Evolutionary conservation across 257 asterid species (phyloP).

Genomic region (Ilex aquifolium): DNA sequence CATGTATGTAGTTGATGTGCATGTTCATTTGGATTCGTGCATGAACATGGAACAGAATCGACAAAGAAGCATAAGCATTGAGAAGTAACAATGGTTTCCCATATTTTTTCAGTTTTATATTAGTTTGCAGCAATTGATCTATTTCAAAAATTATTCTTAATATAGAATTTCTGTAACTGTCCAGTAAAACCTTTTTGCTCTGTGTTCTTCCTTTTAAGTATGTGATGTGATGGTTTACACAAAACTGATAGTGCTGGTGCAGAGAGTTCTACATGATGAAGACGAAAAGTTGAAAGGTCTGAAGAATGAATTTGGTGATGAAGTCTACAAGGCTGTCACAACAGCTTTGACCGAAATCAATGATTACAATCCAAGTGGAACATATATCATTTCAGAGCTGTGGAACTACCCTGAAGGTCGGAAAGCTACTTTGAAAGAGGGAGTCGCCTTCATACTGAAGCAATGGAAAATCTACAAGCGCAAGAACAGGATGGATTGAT

Average conservation of each 20-base stretch:
- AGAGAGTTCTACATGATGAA: slow-evolving; percentile 58
- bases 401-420: slow-evolving; percentile 73
- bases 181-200: no score
- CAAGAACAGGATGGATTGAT: slow-evolving; percentile 16
- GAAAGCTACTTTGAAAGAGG: slow-evolving; percentile 71
- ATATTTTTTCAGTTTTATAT: no score
- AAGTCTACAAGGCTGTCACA: slow-evolving; percentile 13
- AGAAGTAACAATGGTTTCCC: no score
- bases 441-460: slow-evolving; percentile 46
- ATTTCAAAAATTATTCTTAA: no score
- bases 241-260: slow-evolving; percentile 9
- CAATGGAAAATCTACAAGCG: slow-evolving; percentile 40
- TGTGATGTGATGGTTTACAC: no score
- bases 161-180: no score
- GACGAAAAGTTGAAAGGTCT: slow-evolving; percentile 18
- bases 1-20: no score
- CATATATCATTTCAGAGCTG: slow-evolving; percentile 59
- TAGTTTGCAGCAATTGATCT: no score
- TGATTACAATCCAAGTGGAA: slow-evolving; percentile 65
- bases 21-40: no score
- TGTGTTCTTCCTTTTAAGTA: no score
- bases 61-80: no score
- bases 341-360: slow-evolving; percentile 14
- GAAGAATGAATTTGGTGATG: slow-evolving; percentile 16
- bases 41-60: no score